Evolutionary conservation across 2,329 filamentous ascomycete genomes (phyloP).

Genomic region (Chrysoporthe austroafricana): DNA sequence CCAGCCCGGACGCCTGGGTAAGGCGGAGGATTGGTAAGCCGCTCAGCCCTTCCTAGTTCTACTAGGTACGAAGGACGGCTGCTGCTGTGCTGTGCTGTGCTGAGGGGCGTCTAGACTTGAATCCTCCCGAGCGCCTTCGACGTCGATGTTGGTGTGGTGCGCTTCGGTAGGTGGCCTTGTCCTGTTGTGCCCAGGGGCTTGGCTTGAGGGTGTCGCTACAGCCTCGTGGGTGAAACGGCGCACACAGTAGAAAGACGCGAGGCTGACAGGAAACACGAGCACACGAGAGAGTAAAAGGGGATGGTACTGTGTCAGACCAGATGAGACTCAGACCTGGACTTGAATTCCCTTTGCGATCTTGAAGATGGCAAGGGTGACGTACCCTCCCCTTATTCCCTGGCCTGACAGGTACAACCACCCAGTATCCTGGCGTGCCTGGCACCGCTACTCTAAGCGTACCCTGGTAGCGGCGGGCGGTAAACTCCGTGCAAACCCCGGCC

Average conservation of each 20-base stretch:
- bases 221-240: neutral
- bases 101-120: neutral
- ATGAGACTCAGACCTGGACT: no score
- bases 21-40: neutral
- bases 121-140: neutral
- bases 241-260: neutral
- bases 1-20: neutral
- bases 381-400: no score
- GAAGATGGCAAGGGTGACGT: no score
- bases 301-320: no score
- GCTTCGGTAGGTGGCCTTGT: neutral
- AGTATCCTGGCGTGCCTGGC: no score
- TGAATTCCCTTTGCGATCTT: no score
- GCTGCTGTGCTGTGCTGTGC: neutral
- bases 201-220: neutral
- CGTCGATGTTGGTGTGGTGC: neutral
- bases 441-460: no score
- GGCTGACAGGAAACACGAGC: neutral
- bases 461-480: no score
- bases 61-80: neutral
- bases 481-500: neutral
- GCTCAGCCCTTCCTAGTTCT: neutral
- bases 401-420: no score
- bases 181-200: neutral
- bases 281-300: neutral